Base-by-base conservation (phyloP, 2,329 filamentous ascomycete species). In the Pyrenophora graminea region DNA sequence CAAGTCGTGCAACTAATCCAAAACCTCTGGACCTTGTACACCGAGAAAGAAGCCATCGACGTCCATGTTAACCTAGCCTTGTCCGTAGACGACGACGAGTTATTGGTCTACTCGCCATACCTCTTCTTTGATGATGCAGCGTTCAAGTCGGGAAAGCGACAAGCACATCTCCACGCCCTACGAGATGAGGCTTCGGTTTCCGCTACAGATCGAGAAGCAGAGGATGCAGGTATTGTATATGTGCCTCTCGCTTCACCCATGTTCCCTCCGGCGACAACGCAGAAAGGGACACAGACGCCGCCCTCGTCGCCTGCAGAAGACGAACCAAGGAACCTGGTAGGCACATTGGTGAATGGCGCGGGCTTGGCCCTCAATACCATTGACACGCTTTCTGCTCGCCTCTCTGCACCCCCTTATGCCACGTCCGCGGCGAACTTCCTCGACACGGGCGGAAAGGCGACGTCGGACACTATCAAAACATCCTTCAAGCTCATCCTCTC, bases 301-400 rank as follows among this genome's bases (percentile, higher is more conserved):
- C 50, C 56, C 10, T 52, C 44, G 5, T 31, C 39, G 10, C 4
- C 15, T 18, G 23, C 32, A 43, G 48, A 66, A 48, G 7, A 36
- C 1, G 27, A 80, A 2, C 77, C 77, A 0, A 68, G 77, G 46
- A 83, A 80, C 45, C 85, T 85, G 55, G 86, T 96, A 45, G 91
- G 90, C 32, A 96, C 89, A 0, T 78, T 95, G 9, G 90, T 96
- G 58, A 96, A 96, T 66, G 91, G 91, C 37, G 91, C 92, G 0
- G 91, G 91, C 0, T 81, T 96, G 1, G 91, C 91, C 0, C 94
- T 96, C 89, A 94, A 94, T 69, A 96, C 91, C 0, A 85, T 92
- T 53, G 91, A 96, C 69, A 88, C 89, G 0, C 82, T 96, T 1
- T 79, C 82, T 2, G 76, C 84, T 10, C 82, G 67, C 23, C 83